These are phyloP conservation scores for Citrus australasica DNA, from an alignment of 345 rosid genomes.

Conservation along the genomic window DNA sequence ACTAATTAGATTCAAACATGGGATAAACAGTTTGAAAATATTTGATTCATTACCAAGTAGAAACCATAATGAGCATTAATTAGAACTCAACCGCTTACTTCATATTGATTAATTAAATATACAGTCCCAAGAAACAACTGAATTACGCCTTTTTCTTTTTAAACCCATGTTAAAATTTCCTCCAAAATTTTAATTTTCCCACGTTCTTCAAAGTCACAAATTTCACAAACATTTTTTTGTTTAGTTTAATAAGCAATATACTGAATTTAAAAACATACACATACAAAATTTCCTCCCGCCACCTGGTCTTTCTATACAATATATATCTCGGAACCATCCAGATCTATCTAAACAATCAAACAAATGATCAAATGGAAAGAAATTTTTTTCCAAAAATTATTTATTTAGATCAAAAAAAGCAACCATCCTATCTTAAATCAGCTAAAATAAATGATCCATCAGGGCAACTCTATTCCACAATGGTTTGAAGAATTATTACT, in stretches of 20 bases:
- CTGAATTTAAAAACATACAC: background rate
- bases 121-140: background rate
- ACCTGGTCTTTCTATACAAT: background rate
- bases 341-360: conserved; percentile 1
- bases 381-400: background rate
- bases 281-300: background rate
- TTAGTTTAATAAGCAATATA: background rate
- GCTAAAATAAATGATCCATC: background rate
- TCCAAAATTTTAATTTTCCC: background rate
- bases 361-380: background rate
- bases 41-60: background rate
- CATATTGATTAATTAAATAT: background rate
- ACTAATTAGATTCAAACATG: background rate
- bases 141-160: background rate
- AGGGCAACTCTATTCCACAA: background rate
- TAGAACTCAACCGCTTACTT: background rate
- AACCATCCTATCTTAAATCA: background rate
- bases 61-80: background rate
- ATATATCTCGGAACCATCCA: background rate
- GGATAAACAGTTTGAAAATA: background rate
- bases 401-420: background rate
- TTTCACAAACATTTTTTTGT: background rate
- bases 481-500: background rate
- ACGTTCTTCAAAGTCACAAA: background rate
- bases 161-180: background rate